phyloP scores from a whole-genome alignment of 202 grass and related monocot genomes.

The Setaria italica region DNA sequence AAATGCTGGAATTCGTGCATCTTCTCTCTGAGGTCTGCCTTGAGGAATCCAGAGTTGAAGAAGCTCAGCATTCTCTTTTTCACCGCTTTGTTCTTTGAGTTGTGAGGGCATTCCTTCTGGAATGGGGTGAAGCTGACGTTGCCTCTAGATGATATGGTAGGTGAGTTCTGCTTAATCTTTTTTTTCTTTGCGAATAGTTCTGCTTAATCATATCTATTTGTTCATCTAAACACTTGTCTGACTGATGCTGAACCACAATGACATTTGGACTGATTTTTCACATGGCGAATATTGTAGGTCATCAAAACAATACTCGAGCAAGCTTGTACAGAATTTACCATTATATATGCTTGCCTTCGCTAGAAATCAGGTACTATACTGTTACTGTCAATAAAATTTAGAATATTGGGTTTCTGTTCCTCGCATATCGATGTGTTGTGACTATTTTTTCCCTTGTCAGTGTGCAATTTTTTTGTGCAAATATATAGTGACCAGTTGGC shows the following conservation, averaged over 20 bases:
- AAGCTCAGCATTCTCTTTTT: conserved; percentile 62
- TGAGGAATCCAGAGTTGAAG: conserved; percentile 64
- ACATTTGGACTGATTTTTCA: conserved; percentile 11
- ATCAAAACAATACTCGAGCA: conserved; percentile 77
- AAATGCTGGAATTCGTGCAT: conserved; percentile 78
- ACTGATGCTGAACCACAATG: conserved; percentile 10
- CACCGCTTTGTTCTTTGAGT: conserved; percentile 65
- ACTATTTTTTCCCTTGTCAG: too few relatives aligned
- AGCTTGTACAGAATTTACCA: conserved; percentile 70
- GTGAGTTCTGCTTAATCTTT: conserved; percentile 51
- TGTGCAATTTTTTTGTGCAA: too few relatives aligned
- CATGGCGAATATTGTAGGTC: conserved; percentile 49
- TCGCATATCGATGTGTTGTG: background rate
- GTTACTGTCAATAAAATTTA: background rate
- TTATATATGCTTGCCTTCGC: conserved; percentile 64
- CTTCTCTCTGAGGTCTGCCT: conserved; percentile 67
- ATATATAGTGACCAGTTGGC: too few relatives aligned
- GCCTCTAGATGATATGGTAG: conserved; percentile 80
- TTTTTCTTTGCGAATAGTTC: conserved; percentile 23
- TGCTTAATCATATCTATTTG: conserved; percentile 32
- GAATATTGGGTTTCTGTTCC: background rate
- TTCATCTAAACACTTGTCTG: background rate
- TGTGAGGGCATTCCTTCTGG: conserved; percentile 65
- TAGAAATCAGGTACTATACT: conserved; percentile 62
- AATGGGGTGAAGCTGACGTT: conserved; percentile 64